phyloP scores from a whole-genome alignment of 441 rosid species.

The Flueggea neowawraea region DNA sequence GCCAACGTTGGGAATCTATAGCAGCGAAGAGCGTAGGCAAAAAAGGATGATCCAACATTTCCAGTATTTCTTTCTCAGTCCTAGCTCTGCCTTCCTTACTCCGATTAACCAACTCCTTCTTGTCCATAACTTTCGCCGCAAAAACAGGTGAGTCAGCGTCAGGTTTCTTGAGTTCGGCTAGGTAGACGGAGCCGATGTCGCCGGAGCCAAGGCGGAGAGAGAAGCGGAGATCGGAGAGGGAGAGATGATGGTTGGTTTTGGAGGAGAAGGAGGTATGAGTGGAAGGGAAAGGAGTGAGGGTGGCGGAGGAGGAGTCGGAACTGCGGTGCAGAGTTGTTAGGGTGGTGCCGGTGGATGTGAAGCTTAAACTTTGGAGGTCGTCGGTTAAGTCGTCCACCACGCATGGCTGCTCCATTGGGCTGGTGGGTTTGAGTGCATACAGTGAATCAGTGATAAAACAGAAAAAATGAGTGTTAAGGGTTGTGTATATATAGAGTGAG shows the following conservation, averaged over 20 bases:
- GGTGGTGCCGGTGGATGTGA: conserved; percentile 66
- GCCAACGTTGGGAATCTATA: conserved; percentile 78
- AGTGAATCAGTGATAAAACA: too few species aligned
- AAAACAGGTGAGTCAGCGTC: conserved; percentile 40
- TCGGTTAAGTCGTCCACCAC: conserved; percentile 62
- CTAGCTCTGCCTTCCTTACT: conserved; percentile 84
- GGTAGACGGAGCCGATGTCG: conserved; percentile 58
- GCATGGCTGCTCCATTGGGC: too few species aligned
- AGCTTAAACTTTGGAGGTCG: conserved; percentile 89
- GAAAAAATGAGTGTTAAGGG: too few species aligned
- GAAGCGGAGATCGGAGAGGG: conserved; percentile 36
- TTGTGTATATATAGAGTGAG: too few species aligned
- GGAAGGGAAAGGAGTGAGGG: conserved; percentile 58
- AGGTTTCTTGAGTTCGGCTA: conserved; percentile 34
- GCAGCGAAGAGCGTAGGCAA: conserved; percentile 75
- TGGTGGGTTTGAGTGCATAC: too few species aligned
- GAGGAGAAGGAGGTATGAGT: conserved; percentile 62
- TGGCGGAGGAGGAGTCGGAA: conserved; percentile 66
- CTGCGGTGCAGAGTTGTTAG: conserved; percentile 66
- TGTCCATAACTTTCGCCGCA: conserved; percentile 94
- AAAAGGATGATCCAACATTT: conserved; percentile 84
- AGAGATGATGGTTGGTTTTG: conserved; percentile 17
- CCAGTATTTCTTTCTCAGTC: conserved; percentile 84
- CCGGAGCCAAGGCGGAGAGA: conserved; percentile 55
- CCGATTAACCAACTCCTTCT: conserved; percentile 68